phyloP scores from a whole-genome alignment of 2,329 filamentous ascomycete genomes.

The Claviceps paspali region DNA sequence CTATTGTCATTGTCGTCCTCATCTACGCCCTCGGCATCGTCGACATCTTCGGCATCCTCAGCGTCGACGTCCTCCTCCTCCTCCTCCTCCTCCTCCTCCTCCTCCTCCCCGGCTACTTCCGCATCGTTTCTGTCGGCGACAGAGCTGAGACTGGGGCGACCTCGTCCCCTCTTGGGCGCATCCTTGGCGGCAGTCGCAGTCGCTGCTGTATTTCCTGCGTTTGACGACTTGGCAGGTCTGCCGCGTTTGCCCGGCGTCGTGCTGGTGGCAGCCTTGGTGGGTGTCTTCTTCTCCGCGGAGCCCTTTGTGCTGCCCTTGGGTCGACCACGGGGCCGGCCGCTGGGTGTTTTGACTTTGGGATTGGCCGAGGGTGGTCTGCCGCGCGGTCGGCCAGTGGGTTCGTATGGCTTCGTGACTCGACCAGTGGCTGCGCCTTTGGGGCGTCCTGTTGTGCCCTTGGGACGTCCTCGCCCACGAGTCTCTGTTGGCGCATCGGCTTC shows the following conservation, averaged over 20 bases:
- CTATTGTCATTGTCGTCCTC: constrained; percentile 7
- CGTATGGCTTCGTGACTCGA: constrained; percentile 19
- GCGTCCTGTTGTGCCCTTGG: neutral
- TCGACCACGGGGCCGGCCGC: constrained; percentile 32
- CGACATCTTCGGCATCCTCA: constrained; percentile 9
- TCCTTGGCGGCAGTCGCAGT: constrained; percentile 7
- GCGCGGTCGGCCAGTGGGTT: constrained; percentile 24
- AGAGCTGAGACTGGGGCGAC: constrained; percentile 2
- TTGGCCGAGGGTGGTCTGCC: constrained; percentile 26
- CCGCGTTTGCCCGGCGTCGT: constrained; percentile 13
- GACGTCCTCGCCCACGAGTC: constrained; percentile 3
- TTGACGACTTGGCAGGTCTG: constrained; percentile 13
- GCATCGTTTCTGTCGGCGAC: neutral
- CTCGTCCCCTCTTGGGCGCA: constrained; percentile 8
- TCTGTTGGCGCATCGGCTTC: neutral
- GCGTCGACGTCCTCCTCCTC: constrained; percentile 14
- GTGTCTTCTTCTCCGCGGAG: constrained; percentile 7
- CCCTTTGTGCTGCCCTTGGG: constrained; percentile 26
- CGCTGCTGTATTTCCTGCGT: too few relatives aligned
- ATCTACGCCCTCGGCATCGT: constrained; percentile 9
- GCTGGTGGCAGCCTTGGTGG: constrained; percentile 8
- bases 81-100: constrained; percentile 3
- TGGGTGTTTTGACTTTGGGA: constrained; percentile 16
- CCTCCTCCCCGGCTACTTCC: neutral
- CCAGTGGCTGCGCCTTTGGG: too few relatives aligned